Evolutionary conservation across 768 basidiomycete species (phyloP), one percentile per base, ranked within the genome.

Genomic region (Gymnopilus dilepis): DNA sequence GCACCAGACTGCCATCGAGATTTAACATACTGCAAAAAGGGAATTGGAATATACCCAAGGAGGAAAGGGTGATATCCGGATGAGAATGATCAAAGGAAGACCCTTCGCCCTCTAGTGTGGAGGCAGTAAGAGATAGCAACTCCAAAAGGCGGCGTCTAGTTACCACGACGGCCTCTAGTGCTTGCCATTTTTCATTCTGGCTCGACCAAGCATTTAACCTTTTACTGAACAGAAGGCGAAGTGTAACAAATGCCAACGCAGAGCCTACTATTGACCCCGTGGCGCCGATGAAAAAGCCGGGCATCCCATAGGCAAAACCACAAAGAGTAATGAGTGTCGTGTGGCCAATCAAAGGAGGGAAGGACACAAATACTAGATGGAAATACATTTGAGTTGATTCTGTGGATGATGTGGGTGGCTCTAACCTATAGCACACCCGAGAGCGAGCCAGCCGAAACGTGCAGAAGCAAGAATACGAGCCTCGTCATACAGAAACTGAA

Each of bases 41-140:
- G 87, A 78, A 61, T 93, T 94, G n/a, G 88, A 86, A 68, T 94
- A 95, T 0, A 90, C 89, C 90, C 92, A 94, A 2, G 94, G 92
- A 47, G 92, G 92, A 72, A 95, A 85, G 4, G 94, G 88, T 3
- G 91, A 93, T 21, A 92, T 72, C 13, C 93, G 87, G 62, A 95
- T 89, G 48, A 95, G 82, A 65, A 93, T 84, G 40, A 95, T 91
- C 22, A 94, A 77, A n/a, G 88, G 88, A 17, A 94, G 77, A 28
- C 94, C 94, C 72, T 89, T 91, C 15, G 86, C 84, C 61, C 78
- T 80, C 91, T 92, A 62, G 31, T 28, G 8, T 42, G 9, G 28
- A 21, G n/a, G n/a, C n/a, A n/a, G n/a, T n/a, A n/a, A n/a, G n/a
- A n/a, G n/a, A n/a, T n/a, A n/a, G n/a, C n/a, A n/a, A n/a, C n/a